phyloP scores from a whole-genome alignment of 352 stramenopile genomes.

The Pythium grandisporangium region DNA sequence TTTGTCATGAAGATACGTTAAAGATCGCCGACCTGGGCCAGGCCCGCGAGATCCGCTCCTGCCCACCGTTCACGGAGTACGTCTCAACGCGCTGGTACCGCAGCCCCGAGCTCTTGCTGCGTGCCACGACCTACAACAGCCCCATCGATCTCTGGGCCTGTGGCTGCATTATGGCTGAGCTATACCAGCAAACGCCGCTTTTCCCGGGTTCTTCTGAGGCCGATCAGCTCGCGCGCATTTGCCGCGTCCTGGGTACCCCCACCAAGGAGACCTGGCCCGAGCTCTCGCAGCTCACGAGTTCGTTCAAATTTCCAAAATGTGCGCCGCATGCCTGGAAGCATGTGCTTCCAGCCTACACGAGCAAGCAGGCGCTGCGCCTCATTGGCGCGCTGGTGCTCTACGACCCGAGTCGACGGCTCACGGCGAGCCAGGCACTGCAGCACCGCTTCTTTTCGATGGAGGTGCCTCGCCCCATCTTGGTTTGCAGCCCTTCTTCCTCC shows the following conservation, averaged over 20 bases:
- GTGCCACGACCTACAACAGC: constrained; percentile 63
- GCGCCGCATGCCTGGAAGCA: constrained; percentile 47
- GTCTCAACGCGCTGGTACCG: constrained; percentile 76
- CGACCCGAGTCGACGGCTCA: constrained; percentile 84
- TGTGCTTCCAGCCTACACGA: constrained; percentile 62
- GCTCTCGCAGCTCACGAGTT: constrained; percentile 73
- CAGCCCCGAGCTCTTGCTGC: constrained; percentile 59
- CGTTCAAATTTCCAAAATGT: constrained; percentile 90
- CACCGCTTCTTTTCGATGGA: constrained; percentile 89
- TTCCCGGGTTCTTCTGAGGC: constrained; percentile 88
- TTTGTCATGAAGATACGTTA: constrained; percentile 50
- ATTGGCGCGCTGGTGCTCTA: constrained; percentile 89
- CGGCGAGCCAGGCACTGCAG: constrained; percentile 86
- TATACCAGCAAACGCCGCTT: constrained; percentile 52
- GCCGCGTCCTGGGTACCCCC: constrained; percentile 86
- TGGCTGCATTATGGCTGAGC: constrained; percentile 77
- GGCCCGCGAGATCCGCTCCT: constrained; percentile 61
- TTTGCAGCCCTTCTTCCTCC: too few species aligned
- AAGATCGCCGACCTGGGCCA: constrained; percentile 73
- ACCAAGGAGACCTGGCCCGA: constrained; percentile 89
- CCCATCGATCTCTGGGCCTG: constrained; percentile 80
- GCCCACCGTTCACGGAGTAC: constrained; percentile 66
- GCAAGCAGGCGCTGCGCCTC: constrained; percentile 63
- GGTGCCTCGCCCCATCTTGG: constrained; percentile 29
- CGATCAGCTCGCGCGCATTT: constrained; percentile 96